Evolutionary conservation across 305 asterid species (phyloP).

Genomic region (Vinca major): DNA sequence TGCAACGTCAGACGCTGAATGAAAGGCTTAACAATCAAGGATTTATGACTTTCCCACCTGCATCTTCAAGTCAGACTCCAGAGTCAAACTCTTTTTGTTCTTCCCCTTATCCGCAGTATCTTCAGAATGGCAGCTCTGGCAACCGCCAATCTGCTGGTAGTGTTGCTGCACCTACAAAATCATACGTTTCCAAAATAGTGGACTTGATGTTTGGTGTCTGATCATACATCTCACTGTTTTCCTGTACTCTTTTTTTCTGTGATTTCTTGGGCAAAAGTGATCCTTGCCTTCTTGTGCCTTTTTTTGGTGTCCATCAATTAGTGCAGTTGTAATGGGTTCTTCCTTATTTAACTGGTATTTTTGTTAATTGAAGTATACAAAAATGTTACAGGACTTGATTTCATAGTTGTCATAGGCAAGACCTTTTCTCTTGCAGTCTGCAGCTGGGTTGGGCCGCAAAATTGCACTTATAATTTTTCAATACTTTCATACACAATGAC

Average conservation of each 20-base stretch:
- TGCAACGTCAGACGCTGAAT: conserved; percentile 61
- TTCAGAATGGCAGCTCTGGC: conserved; percentile 49
- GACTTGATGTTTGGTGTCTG: conserved; percentile 91
- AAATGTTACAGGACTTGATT: not conserved
- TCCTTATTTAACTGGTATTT: no score
- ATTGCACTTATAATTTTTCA: no score
- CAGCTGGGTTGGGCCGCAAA: no score
- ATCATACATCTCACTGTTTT: not conserved
- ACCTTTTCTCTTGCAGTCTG: not conserved
- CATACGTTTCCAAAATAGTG: conserved; percentile 66
- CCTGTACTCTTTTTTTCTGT: not conserved
- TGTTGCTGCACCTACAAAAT: conserved; percentile 83
- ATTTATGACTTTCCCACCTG: conserved; percentile 62
- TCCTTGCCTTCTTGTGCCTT: no score
- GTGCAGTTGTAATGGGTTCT: no score
- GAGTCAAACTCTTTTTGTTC: conserved; percentile 45
- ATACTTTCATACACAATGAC: no score
- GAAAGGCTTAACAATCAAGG: conserved; percentile 71
- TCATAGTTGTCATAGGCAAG: no score
- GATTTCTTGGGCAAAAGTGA: not conserved
- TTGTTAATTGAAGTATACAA: not conserved
- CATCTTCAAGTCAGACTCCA: conserved; percentile 37
- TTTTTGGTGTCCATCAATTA: no score
- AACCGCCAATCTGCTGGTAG: conserved; percentile 52
- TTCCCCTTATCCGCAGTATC: conserved; percentile 48